Evolutionary conservation across 2,329 filamentous ascomycete species (phyloP), one percentile per base, ranked within the genome.

Genomic region (Pseudogymnoascus sp.): DNA sequence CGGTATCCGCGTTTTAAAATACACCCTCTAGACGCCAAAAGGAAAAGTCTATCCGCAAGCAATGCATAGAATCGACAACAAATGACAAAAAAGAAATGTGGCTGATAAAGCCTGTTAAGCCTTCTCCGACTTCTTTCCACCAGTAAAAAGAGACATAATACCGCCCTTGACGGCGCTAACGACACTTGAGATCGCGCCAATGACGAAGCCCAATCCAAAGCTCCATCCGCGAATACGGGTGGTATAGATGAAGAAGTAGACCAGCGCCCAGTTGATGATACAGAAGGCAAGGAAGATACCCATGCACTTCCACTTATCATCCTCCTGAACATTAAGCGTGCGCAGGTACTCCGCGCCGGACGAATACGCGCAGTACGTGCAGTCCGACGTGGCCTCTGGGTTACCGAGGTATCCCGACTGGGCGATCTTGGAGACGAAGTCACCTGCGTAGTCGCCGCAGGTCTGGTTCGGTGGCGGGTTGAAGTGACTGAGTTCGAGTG

Each of bases 211-310:
- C 64, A 91, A 79, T 0, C 88, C 89, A 73, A 91, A 91, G 21
- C 76, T 83, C 87, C 88, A 91, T 7, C 86, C 83, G 67, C 81
- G 82, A 62, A 91, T 83, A 17, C 89, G 80, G 6, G 90, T 86
- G 2, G 84, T 88, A 75, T 88, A 92, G 63, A 91, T 85, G 71
- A 92, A 91, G 75, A 91, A 90, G 72, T 89, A 90, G 0, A 91
- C 87, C 62, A 91, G 74, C 42, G 81, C 76, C 85, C 86, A 91
- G 70, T 91, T 91, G 60, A 83, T 86, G 13, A 88, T 76, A 61
- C 83, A 84, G 72, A 91, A 92, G 1, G 83, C 85, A 7, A 90
- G 68, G 77, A 91, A 90, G 65, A 91, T 86, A 7, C 87, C 89
- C 68, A 91, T 88, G 72, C 87, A 79, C 46, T 83, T 76, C 89